Conservation (phyloP, 805 yeast genomes). For the Schwanniomyces sp. region DNA sequence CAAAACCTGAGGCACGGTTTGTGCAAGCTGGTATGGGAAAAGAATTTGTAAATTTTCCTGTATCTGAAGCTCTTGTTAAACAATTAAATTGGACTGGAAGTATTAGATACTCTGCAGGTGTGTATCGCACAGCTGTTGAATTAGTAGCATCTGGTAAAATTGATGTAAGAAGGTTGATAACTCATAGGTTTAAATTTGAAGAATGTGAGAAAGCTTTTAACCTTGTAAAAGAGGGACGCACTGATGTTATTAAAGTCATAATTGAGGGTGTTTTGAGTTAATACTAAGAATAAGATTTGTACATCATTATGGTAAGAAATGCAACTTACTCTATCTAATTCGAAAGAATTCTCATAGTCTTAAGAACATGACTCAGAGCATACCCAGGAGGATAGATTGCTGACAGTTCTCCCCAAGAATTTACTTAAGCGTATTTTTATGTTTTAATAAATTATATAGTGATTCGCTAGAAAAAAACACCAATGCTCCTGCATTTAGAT, state of each 20-base stretch:
- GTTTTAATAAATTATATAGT: too few species aligned
- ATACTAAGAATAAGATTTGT: too few species aligned
- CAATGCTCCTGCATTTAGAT: too few species aligned
- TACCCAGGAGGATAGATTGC: too few species aligned
- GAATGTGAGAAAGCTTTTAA: slow-evolving; percentile 19
- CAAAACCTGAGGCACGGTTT: slow-evolving; percentile 13
- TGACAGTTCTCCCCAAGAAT: too few species aligned
- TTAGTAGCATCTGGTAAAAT: slow-evolving; percentile 13
- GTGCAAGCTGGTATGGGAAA: slow-evolving; percentile 20
- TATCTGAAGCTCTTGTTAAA: slow-evolving; percentile 16
- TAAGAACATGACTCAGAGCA: too few species aligned
- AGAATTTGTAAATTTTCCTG: slow-evolving; percentile 16
- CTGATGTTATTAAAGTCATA: slow-evolving; percentile 11
- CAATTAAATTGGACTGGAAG: slow-evolving; percentile 17
- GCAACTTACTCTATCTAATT: too few species aligned
- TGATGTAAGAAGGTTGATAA: slow-evolving; percentile 16
- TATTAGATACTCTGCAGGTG: slow-evolving; percentile 15
- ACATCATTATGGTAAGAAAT: too few species aligned
- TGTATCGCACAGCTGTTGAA: slow-evolving; percentile 18
- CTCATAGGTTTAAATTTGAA: slow-evolving; percentile 17
- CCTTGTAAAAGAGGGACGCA: slow-evolving; percentile 13
- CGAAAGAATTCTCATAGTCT: too few species aligned
- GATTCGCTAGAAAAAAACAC: too few species aligned
- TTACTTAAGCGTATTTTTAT: too few species aligned
- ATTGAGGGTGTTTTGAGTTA: slow-evolving; percentile 9